Evolutionary conservation across 2,329 filamentous ascomycete species (phyloP).

Genomic region (Paraphaeosphaeria minitans): DNA sequence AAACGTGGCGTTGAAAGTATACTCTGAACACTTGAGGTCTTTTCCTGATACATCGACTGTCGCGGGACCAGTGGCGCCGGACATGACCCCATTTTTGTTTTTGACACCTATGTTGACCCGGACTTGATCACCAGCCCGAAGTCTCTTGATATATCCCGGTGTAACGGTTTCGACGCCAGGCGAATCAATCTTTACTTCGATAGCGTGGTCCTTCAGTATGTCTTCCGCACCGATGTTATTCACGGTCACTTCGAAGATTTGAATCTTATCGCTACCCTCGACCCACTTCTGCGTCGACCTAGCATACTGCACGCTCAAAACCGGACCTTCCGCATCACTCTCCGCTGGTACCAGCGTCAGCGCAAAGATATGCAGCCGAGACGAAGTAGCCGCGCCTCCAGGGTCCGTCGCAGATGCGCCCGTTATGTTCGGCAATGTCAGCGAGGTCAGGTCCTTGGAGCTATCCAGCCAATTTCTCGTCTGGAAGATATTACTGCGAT

Average conservation of each 20-base stretch:
- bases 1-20: constrained; percentile 17
- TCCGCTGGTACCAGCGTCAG: constrained; percentile 14
- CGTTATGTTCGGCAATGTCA: constrained; percentile 46
- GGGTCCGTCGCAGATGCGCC: constrained; percentile 29
- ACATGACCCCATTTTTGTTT: constrained; percentile 3
- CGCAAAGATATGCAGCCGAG: constrained; percentile 18
- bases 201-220: constrained; percentile 9
- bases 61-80: constrained; percentile 13
- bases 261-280: constrained; percentile 15
- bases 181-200: constrained; percentile 11
- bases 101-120: constrained; percentile 15
- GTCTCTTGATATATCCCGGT: constrained; percentile 20
- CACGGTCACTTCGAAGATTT: constrained; percentile 18
- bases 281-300: constrained; percentile 15
- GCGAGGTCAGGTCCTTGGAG: constrained; percentile 44
- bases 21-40: background rate
- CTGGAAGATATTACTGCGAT: constrained; percentile 50
- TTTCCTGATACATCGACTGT: constrained; percentile 11
- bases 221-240: constrained; percentile 15
- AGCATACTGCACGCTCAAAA: constrained; percentile 15
- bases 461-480: constrained; percentile 47
- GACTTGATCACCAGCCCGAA: constrained; percentile 21
- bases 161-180: constrained; percentile 13
- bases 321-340: background rate
- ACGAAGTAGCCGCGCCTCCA: constrained; percentile 27